Evolutionary conservation across 2,329 filamentous ascomycete genomes (phyloP).

Genomic region (Boeremia exigua): DNA sequence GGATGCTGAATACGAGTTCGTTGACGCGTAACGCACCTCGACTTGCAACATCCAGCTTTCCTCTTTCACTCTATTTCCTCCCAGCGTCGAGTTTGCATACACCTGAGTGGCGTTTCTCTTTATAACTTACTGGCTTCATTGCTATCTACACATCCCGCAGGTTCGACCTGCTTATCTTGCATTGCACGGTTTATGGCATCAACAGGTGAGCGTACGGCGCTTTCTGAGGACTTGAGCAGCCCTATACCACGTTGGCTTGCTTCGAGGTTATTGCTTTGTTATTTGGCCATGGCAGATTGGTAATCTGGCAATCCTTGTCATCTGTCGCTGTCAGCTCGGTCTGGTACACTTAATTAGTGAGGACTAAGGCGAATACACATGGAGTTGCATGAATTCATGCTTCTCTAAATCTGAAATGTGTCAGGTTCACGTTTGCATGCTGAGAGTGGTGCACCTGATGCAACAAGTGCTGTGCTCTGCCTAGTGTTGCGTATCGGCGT

Average conservation of each 20-base stretch:
- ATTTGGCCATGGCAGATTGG: conserved; percentile 11
- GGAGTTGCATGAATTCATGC: conserved; percentile 44
- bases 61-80: conserved; percentile 13
- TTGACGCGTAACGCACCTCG: conserved; percentile 36
- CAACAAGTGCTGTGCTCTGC: conserved; percentile 2
- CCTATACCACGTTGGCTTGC: conserved; percentile 42
- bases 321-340: conserved; percentile 23
- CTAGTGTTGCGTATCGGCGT: not conserved
- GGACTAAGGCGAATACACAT: conserved; percentile 20
- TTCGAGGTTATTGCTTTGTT: conserved; percentile 23
- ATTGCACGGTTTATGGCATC: conserved; percentile 48
- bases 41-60: not conserved
- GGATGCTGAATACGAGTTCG: conserved; percentile 52
- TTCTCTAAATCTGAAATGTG: conserved; percentile 23
- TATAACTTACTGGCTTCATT: conserved; percentile 23
- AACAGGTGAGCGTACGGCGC: conserved; percentile 51
- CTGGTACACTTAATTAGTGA: conserved; percentile 18
- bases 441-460: too few relatives aligned
- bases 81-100: conserved; percentile 31
- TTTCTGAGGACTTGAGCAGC: conserved; percentile 53
- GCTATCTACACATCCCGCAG: conserved; percentile 23
- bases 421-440: not conserved
- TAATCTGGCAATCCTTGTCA: conserved; percentile 4
- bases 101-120: conserved; percentile 30
- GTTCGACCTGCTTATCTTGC: conserved; percentile 30